A percentile compares a stretch with the other conserved stretches of the same genome.
phyloP scores from a whole-genome alignment of 768 basidiomycete genomes.

The Termitomyces eurrhizus region DNA sequence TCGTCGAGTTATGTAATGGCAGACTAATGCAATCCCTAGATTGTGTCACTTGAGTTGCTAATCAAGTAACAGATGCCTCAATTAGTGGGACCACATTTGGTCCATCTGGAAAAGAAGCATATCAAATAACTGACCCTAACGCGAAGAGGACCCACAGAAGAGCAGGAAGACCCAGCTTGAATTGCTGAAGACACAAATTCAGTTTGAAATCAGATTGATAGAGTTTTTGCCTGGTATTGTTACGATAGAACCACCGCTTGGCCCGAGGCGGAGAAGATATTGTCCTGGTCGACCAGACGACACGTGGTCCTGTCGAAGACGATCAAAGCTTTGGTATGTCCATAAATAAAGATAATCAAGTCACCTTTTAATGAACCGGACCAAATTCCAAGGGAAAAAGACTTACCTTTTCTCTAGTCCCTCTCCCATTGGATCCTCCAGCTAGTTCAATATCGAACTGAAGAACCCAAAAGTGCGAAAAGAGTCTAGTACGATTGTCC shows the following conservation, averaged over 20 bases:
- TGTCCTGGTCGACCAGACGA: conserved; percentile 1
- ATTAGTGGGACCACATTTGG: conserved; percentile 8
- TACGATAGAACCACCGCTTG: conserved; percentile 14
- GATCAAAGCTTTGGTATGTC: conserved; percentile 9
- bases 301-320: conserved; percentile 14
- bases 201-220: conserved; percentile 18
- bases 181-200: conserved; percentile 7
- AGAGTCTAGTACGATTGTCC: neutral
- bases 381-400: neutral
- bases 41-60: conserved; percentile 17
- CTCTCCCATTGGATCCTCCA: neutral
- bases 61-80: conserved; percentile 15
- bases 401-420: neutral
- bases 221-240: conserved; percentile 19
- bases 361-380: conserved; percentile 1
- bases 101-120: conserved; percentile 9
- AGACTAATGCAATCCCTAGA: conserved; percentile 9
- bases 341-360: conserved; percentile 8
- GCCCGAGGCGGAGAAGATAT: conserved; percentile 14
- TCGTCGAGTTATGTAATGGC: conserved; percentile 18
- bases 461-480: neutral
- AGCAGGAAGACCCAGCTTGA: conserved; percentile 1
- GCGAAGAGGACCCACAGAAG: conserved; percentile 1
- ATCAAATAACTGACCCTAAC: conserved; percentile 5
- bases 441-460: neutral